A percentile compares a stretch with the other conserved stretches of the same genome.
phyloP scores from a whole-genome alignment of 768 basidiomycete species.

The Amanita exitialis region DNA sequence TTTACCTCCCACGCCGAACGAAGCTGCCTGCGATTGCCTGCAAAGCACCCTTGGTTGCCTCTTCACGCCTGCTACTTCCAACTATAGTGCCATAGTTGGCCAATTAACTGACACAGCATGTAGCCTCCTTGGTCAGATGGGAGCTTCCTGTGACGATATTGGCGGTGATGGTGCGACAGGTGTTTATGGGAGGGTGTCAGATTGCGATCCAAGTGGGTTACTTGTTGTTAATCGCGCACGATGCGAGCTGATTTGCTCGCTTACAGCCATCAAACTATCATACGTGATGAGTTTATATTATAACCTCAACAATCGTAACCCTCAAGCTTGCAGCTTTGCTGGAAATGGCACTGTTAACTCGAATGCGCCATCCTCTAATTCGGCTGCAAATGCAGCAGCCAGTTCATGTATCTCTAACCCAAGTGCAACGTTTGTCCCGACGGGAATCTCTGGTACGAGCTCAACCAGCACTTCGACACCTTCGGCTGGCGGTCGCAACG shows the following conservation, averaged over 20 bases:
- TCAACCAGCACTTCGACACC: constrained; percentile 12
- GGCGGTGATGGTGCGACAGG: constrained; percentile 65
- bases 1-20: constrained; percentile 79
- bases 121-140: constrained; percentile 55
- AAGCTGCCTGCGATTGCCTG: constrained; percentile 71
- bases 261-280: constrained; percentile 64
- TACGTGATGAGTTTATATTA: constrained; percentile 79
- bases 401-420: constrained; percentile 61
- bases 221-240: background rate
- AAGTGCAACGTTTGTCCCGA: constrained; percentile 42
- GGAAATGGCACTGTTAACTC: constrained; percentile 79
- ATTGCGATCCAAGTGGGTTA: constrained; percentile 68
- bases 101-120: constrained; percentile 60
- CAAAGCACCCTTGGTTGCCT: constrained; percentile 58
- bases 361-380: constrained; percentile 34
- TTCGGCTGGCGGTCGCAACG: constrained; percentile 14
- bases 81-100: constrained; percentile 53
- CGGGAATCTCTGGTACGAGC: constrained; percentile 13
- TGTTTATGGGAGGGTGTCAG: constrained; percentile 64
- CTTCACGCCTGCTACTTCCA: constrained; percentile 55
- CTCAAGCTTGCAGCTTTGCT: constrained; percentile 63
- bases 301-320: constrained; percentile 46
- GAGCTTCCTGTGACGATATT: constrained; percentile 59
- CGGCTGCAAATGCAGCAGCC: constrained; percentile 44
- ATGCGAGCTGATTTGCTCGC: constrained; percentile 2